Base-by-base conservation (phyloP, 1,284 basidiomycete genomes). In the Apiotrichum sp. region DNA sequence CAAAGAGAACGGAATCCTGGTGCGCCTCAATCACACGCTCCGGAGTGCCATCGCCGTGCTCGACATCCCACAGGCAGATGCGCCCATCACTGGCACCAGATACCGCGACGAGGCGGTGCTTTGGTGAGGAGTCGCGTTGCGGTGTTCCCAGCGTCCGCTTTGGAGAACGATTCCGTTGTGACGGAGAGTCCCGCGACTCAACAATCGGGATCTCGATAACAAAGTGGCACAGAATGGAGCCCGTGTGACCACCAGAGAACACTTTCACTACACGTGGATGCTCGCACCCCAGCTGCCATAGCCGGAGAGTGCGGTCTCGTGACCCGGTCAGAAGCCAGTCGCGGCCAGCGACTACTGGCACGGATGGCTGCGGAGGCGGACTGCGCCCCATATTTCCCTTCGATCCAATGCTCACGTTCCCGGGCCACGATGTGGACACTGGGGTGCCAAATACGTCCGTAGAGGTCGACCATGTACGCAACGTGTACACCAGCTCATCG, bases 1-100 rank as follows among this genome's bases (percentile, higher is more conserved):
- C 87, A 65, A 88, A 90, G 43, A 92, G 79, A 11, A 92, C 88
- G 65, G 87, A 88, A 66, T 90, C 87, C 49, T 80, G 78, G 71
- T 91, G 89, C 62, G 89, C 87, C 53, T 76, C 74, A 29, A 90
- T 79, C 9, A 82, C 73, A 65, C 80, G 83, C 35, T 84, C 65
- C 7, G 69, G 65, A 33, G 61, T 55, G 9, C 78, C 66, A 81
- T 82, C 65, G 43, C 79, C 81, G 32, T 67, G 59, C 52, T 72
- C 64, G 55, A 91, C 69, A 68, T 89, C 83, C 88, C 88, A 92
- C 10, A 90, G 72, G 40, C 81, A 86, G 9, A 91, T 84, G 47
- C 79, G 79, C 34, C 83, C 78, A 69, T 92, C 89, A 66, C 86
- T 88, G 31, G 88, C 88, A 1, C 86, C 88, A 68, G 83, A 88